Percentiles rank a stretch among this genome's conserved stretches.
These are phyloP conservation scores for Polychaeton citri DNA, from an alignment of 2,329 filamentous ascomycete species.

Conservation along the genomic window DNA sequence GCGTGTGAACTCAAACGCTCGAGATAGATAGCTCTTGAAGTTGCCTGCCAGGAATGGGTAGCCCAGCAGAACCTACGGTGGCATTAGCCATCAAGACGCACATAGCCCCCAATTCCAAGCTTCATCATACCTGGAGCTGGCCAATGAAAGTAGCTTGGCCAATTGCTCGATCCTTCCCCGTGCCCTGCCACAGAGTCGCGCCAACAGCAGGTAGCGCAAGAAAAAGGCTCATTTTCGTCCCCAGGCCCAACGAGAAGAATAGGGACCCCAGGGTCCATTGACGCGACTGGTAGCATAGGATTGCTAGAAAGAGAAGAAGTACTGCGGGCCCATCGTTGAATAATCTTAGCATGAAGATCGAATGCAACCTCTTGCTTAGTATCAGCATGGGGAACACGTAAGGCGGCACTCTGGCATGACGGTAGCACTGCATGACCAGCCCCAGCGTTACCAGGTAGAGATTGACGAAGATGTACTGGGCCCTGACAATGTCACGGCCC, in stretches of 20 bases:
- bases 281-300: slow-evolving; percentile 62
- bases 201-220: slow-evolving; percentile 71
- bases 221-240: slow-evolving; percentile 90
- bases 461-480: slow-evolving; percentile 71
- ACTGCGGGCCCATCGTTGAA: slow-evolving; percentile 94
- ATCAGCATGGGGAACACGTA: slow-evolving; percentile 79
- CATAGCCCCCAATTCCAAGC: not conserved
- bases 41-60: slow-evolving; percentile 58
- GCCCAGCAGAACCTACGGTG: slow-evolving; percentile 36
- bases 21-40: slow-evolving; percentile 56
- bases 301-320: slow-evolving; percentile 69
- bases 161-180: slow-evolving; percentile 53
- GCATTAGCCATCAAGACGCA: slow-evolving; percentile 7
- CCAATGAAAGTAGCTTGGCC: slow-evolving; percentile 57
- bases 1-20: slow-evolving; percentile 82
- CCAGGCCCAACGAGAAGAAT: slow-evolving; percentile 64
- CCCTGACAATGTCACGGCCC: slow-evolving; percentile 61
- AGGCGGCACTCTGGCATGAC: slow-evolving; percentile 62
- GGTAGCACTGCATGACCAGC: slow-evolving; percentile 73
- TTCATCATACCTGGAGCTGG: slow-evolving; percentile 58
- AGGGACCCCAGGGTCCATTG: slow-evolving; percentile 61
- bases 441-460: slow-evolving; percentile 66
- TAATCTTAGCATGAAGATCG: slow-evolving; percentile 78
- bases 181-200: slow-evolving; percentile 58
- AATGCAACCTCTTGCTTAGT: slow-evolving; percentile 83